Base-by-base conservation (phyloP, 345 rosid genomes). In the Pugionium dolabratum region DNA sequence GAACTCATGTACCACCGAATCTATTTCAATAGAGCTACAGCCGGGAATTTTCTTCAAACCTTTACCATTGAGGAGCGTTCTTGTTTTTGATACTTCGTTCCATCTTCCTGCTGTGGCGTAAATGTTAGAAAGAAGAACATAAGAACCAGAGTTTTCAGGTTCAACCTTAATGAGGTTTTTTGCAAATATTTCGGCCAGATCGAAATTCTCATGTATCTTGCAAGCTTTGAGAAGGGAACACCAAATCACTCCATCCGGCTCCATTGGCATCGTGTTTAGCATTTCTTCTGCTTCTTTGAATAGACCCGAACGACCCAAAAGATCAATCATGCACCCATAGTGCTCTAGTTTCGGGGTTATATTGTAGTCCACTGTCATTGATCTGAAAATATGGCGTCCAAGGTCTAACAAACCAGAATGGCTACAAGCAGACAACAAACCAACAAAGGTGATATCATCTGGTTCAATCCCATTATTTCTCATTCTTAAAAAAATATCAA, bases 21-120 rank as follows among this genome's bases (percentile, higher is more conserved):
- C 87, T 48, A 87, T 80, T 57, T 84, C 96, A 9, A 87, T 78
- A 2, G 91, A 87, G 80, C 86, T 87, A 33, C 95, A 81, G 50
- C 91, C 97, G 0, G 91, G 93, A 71, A 82, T 80, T 80, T 86
- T 91, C 78, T 81, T 86, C 78, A 81, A 76, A 68, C 88, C 82
- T 78, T 63, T 80, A 61, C 81, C 86, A 39, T 79, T 82, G 66
- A 91, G 79, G 31, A 36, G 69, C 1, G 79, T 75, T 75, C 96
- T 71, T 64, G 76, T 69, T 72, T 63, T 79, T 26, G 93, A 84
- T 62, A 86, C 93, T 62, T 83, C 85, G 3, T 86, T 83, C 87
- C 91, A 88, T 71, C 84, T 79, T 31, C 87, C 86, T 59, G 83
- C 89, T 68, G 77, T 49, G 26, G 93, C 96, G 37, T 91, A 90